Evolutionary conservation across 345 rosid species (phyloP), one percentile per base, ranked within the genome.

Genomic region (Gossypium sturtianum): DNA sequence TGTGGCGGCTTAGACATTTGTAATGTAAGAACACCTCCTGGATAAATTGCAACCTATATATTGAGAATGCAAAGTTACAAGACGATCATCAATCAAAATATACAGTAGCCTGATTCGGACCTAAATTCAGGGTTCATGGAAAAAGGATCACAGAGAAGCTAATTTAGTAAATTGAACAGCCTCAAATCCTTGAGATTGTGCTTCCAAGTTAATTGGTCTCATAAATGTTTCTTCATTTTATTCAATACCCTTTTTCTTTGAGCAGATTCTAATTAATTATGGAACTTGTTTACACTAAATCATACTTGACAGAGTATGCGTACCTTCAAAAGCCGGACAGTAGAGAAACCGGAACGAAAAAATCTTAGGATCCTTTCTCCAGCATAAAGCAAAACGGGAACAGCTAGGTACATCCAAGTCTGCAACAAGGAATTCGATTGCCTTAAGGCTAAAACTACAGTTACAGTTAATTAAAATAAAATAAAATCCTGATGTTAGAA

Each of bases 321-420:
- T 63, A 88, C 98, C 91, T 90, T 92, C 68, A 86, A 74, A 74
- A 91, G 87, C 74, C 89, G 84, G 54, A 94, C 97, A 1, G 97
- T 51, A 78, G 89, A 87, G 67, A 76, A 84, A 73, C 95, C 92
- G 13, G 94, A 91, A 72, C 98, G 91, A 73, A 92, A 94, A 82
- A 84, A 91, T 79, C 99, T 88, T 58, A 95, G 82, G 43, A 82
- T 87, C 85, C 97, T 90, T 80, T 95, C 99, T 53, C 99, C 96
- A 25, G 88, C 86, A 79, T 93, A 95, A 49, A 93, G 78, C 64
- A 87, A 60, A 71, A 93, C 84, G 1, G 99, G 99, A 69, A 91
- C 91, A 65, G 96, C 84, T 73, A 95, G 92, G 80, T 91, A 95
- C 93, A 95, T 95, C 99, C 99, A 95, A 71, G 92, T 87, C 99